Percentiles rank a stretch among this genome's conserved stretches.
Evolutionary conservation across 2,329 filamentous ascomycete species (phyloP).

Genomic region (Aspergillus sp.): DNA sequence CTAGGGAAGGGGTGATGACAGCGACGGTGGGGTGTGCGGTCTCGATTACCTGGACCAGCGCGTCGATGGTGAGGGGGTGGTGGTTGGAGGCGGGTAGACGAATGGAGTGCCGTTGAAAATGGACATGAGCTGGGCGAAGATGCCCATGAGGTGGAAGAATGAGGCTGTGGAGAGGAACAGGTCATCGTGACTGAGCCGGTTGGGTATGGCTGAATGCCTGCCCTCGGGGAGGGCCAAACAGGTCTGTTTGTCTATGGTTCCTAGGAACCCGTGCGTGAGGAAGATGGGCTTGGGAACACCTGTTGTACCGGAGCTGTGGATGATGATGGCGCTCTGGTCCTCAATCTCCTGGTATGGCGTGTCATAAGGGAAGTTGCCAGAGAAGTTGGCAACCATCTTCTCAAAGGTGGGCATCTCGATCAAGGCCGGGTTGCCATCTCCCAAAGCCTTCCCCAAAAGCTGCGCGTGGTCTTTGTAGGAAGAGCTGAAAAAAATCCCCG

Average conservation of each 20-base stretch:
- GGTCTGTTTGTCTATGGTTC: slow-evolving; percentile 5
- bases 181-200: slow-evolving; percentile 6
- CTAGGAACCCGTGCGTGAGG: slow-evolving; percentile 22
- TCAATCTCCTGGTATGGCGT: slow-evolving; percentile 17
- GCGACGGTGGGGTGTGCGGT: slow-evolving; percentile 11
- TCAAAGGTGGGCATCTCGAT: slow-evolving; percentile 7
- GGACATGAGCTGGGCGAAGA: slow-evolving; percentile 10
- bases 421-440: slow-evolving; percentile 5
- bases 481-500: too few relatives aligned
- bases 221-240: slow-evolving; percentile 10
- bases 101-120: slow-evolving; percentile 14
- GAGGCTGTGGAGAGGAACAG: slow-evolving; percentile 15
- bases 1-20: slow-evolving; percentile 17
- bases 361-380: neutral
- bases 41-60: slow-evolving; percentile 14
- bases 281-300: slow-evolving; percentile 28
- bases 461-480: too few relatives aligned
- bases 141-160: slow-evolving; percentile 26
- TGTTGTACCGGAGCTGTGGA: slow-evolving; percentile 35
- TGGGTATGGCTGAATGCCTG: slow-evolving; percentile 8
- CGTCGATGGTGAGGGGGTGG: slow-evolving; percentile 18
- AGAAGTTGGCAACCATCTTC: slow-evolving; percentile 9
- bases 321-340: slow-evolving; percentile 19
- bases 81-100: slow-evolving; percentile 18
- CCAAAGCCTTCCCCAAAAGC: too few relatives aligned